Conservation (phyloP, 73 alveolate genomes). For the Stentor roeselii region DNA sequence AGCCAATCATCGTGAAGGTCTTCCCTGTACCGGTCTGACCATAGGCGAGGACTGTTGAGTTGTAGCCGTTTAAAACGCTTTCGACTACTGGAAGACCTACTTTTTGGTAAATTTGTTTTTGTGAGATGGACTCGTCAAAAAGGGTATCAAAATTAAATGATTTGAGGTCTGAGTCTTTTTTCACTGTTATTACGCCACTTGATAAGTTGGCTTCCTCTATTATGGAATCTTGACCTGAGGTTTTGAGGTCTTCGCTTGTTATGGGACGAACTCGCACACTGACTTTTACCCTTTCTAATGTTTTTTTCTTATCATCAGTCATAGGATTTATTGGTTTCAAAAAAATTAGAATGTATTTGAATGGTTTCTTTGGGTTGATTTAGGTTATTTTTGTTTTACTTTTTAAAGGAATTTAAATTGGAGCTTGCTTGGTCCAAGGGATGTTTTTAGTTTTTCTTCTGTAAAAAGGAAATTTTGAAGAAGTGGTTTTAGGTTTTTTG, state of each 20-base stretch:
- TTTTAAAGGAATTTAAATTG: no score
- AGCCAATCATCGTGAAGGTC: conserved; percentile 89
- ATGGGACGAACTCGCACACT: conserved; percentile 50
- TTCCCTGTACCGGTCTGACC: conserved; percentile 99
- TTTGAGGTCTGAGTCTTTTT: conserved; percentile 72
- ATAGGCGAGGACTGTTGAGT: conserved; percentile 95
- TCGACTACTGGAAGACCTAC: conserved; percentile 76
- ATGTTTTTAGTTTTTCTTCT: no score
- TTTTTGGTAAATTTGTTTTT: conserved; percentile 66
- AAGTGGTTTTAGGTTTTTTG: no score
- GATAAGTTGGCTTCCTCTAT: conserved; percentile 40
- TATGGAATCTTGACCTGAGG: conserved; percentile 32
- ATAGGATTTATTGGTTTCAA: neutral
- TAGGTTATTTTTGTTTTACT: no score
- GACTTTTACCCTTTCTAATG: conserved; percentile 49
- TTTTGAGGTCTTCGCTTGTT: conserved; percentile 42
- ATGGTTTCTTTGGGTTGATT: no score
- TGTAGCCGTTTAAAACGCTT: conserved; percentile 88
- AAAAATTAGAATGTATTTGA: no score
- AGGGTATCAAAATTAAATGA: conserved; percentile 73
- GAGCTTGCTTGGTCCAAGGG: no score
- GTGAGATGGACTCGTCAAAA: conserved; percentile 67
- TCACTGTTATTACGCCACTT: conserved; percentile 34
- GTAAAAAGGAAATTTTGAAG: no score
- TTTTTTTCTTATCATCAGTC: neutral